phyloP scores from a whole-genome alignment of 192 early-diverging fungal genomes.

The Umbelopsis vinacea region DNA sequence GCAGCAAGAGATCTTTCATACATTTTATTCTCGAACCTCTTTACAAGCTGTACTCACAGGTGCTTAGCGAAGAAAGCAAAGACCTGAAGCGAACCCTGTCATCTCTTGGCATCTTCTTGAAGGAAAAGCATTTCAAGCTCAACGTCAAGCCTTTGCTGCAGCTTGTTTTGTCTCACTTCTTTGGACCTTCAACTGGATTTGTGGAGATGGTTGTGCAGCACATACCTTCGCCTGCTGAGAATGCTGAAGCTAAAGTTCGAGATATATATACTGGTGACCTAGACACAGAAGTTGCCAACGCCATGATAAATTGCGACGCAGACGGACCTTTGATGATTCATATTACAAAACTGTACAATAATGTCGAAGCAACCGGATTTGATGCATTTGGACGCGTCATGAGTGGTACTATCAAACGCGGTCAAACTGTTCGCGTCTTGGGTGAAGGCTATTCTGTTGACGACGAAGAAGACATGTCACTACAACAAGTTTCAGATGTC shows the following conservation, averaged over 20 bases:
- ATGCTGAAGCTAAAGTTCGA: slow-evolving; percentile 65
- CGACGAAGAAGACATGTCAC: slow-evolving; percentile 96
- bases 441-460: slow-evolving; percentile 91
- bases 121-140: slow-evolving; percentile 73
- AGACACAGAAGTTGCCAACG: slow-evolving; percentile 59
- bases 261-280: slow-evolving; percentile 66
- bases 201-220: slow-evolving; percentile 88
- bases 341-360: slow-evolving; percentile 90
- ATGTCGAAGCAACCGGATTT: slow-evolving; percentile 83
- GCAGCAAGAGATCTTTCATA: slow-evolving; percentile 84
- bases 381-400: slow-evolving; percentile 94
- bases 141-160: slow-evolving; percentile 88
- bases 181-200: slow-evolving; percentile 86
- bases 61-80: slow-evolving; percentile 79
- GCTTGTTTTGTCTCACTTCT: slow-evolving; percentile 85
- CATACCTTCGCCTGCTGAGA: slow-evolving; percentile 80
- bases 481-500: slow-evolving; percentile 72
- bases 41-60: slow-evolving; percentile 91
- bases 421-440: slow-evolving; percentile 85
- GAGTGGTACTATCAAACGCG: slow-evolving; percentile 81
- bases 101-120: slow-evolving; percentile 82
- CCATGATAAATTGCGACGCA: slow-evolving; percentile 82
- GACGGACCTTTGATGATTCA: slow-evolving; percentile 94
- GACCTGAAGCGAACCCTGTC: slow-evolving; percentile 72
- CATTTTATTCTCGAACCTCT: slow-evolving; percentile 96